Evolutionary conservation across 1,139 yeast genomes (phyloP), one percentile per base, ranked within the genome.

Genomic region (Saccharomyces hybrid): DNA sequence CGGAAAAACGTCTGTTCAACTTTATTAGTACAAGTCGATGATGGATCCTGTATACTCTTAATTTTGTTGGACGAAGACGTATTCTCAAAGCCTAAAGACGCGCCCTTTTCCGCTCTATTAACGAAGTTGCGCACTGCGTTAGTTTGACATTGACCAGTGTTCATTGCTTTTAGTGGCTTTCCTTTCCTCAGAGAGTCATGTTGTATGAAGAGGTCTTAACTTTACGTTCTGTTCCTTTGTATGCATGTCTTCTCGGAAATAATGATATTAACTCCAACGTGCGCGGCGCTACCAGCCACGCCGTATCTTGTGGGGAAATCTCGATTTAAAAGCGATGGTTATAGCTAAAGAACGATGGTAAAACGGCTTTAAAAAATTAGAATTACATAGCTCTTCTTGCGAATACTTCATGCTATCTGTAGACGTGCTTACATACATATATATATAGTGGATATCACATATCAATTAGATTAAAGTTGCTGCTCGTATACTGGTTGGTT

Each of bases 381-480:
- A 7, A 34, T 14, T 34, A 14, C 42, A 34, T 34, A 34, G 42
- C 42, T 14, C 16, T 34, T 23, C 42, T 34, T 34, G 20, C 20
- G 11, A 14, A 8, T 14, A 34, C 13, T 34, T 34, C 8, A 5
- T 34, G 11, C 42, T 16, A 7, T 34, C 25, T 34, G 11, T 1
- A 34, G 8, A 34, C 2, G 23, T 7, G 6, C 42, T 34, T 14
- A 34, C 42, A 14, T 34, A 34, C 23, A 14, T 34, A 34, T 14
- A 34, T 14, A 34, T 34, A 34, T 34, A 34, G 13, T 14, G 11
- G 25, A 47, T n/a, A 49, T 56, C 55, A 60, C 52, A 63, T 61
- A 58, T 64, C 66, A 54, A 68, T 68, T 50, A 68, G 57, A 54
- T 67, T 68, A 26, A 69, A 66, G 14, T 66, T 68, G 42, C 11